Conservation (phyloP, 2,329 filamentous ascomycete genomes). For the Scytalidium lignicola region DNA sequence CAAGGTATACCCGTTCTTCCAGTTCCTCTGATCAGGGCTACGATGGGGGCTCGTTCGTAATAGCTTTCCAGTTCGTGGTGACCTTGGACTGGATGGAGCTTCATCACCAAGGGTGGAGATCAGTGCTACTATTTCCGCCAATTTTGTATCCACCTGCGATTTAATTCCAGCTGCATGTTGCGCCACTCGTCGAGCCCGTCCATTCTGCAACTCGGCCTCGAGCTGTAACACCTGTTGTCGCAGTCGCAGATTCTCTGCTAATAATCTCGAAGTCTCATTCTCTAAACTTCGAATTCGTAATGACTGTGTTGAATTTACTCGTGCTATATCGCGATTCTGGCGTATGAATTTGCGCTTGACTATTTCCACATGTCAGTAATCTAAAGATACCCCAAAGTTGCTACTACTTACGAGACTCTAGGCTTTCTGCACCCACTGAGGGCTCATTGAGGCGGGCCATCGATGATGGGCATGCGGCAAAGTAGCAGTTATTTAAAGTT, state of each 20-base stretch:
- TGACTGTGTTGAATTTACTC: conserved; percentile 71
- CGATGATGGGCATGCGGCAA: conserved; percentile 22
- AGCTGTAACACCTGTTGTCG: conserved; percentile 65
- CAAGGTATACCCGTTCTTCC: conserved; percentile 34
- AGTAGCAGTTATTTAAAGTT: not conserved
- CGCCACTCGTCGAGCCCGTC: conserved; percentile 52
- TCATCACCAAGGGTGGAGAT: conserved; percentile 61
- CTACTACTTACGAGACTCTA: conserved; percentile 63
- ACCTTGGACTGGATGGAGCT: conserved; percentile 47
- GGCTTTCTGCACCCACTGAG: conserved; percentile 59
- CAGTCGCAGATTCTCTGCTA: conserved; percentile 74
- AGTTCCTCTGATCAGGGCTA: conserved; percentile 34
- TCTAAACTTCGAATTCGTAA: conserved; percentile 73
- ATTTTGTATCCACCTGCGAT: conserved; percentile 64
- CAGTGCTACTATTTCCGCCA: conserved; percentile 63
- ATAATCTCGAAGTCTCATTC: conserved; percentile 66
- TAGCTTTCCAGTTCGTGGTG: conserved; percentile 32
- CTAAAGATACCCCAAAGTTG: conserved; percentile 3
- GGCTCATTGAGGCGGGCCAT: conserved; percentile 83
- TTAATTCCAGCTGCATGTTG: conserved; percentile 67
- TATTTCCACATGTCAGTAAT: conserved; percentile 30
- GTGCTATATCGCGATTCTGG: conserved; percentile 79
- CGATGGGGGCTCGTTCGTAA: conserved; percentile 32
- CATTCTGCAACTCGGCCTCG: conserved; percentile 61
- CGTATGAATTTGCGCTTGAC: conserved; percentile 75